Conservation (phyloP, 202 grass and related monocot genomes). For the Zoysia matrella region DNA sequence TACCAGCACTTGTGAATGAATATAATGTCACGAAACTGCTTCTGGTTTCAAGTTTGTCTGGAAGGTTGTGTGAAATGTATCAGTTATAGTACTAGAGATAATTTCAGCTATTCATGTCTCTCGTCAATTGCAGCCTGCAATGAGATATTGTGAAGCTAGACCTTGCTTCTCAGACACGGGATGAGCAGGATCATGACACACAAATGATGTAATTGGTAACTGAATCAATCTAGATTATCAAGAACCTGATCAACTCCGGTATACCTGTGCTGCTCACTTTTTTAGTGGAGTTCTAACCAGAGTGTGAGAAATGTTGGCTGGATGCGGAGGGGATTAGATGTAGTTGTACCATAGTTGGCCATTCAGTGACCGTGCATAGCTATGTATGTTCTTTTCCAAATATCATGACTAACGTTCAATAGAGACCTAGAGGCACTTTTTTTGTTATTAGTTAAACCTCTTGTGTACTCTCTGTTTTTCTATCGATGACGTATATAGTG, state of each 20-base stretch:
- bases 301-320: not conserved
- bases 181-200: not conserved
- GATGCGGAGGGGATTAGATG: not conserved
- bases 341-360: no score
- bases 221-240: constrained; percentile 7
- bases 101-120: not conserved
- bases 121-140: not conserved
- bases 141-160: constrained; percentile 11
- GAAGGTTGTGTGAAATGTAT: not conserved
- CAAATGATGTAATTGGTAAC: not conserved
- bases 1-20: not conserved
- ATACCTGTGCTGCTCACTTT: not conserved
- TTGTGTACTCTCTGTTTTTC: not conserved
- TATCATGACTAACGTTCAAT: not conserved
- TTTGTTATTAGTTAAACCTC: not conserved
- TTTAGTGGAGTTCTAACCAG: not conserved
- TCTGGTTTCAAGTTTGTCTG: not conserved
- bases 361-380: no score
- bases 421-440: no score
- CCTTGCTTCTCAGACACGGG: no score
- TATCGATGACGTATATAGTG: not conserved
- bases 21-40: constrained; percentile 1
- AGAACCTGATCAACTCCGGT: not conserved
- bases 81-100: not conserved
- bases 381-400: not conserved